Evolutionary conservation across 441 rosid genomes (phyloP), one percentile per base, ranked within the genome.

Genomic region (Pelargonium fulgidum): DNA sequence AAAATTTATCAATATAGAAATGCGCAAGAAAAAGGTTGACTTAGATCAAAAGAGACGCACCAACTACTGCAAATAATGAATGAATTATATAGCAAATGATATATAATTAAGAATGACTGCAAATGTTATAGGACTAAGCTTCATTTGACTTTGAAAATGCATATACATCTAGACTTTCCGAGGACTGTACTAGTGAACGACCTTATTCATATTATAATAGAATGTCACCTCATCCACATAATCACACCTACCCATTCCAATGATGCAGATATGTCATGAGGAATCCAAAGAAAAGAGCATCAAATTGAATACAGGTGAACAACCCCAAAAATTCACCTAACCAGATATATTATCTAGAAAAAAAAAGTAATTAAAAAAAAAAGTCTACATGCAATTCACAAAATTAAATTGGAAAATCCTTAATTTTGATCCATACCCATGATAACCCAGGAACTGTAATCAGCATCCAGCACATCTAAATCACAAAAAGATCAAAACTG

Each of bases 241-340:
- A 67, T 68, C 58, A 50, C n/a, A 50, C n/a, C 33, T 10, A 44
- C 58, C 64, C 68, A 68, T 29, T 69, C 69, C 59, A 66, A 33
- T 24, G 68, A 67, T 56, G 76, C 68, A 71, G 36, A 8, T 22
- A 67, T 69, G 64, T 64, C 47, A 71, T 29, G 36, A 29, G 36
- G 36, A 29, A 29, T 29, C 36, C 36, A 29, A 29, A 29, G 36
- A 29, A 29, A 29, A 29, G 36, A 3, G 36, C 36, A 29, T 29
- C 36, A 29, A 29, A 29, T 29, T 29, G 36, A 29, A 29, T 29
- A 29, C 36, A 29, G 36, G 36, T 29, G 36, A 29, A 71, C 66
- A 64, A 71, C 71, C 63, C 36, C 68, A 63, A 42, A 74, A 73
- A 74, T 39, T 73, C 67, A 80, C 68, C 74, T 70, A 72, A 50